Evolutionary conservation across 2,329 filamentous ascomycete genomes (phyloP).

Genomic region (Colletotrichum cuscutae): DNA sequence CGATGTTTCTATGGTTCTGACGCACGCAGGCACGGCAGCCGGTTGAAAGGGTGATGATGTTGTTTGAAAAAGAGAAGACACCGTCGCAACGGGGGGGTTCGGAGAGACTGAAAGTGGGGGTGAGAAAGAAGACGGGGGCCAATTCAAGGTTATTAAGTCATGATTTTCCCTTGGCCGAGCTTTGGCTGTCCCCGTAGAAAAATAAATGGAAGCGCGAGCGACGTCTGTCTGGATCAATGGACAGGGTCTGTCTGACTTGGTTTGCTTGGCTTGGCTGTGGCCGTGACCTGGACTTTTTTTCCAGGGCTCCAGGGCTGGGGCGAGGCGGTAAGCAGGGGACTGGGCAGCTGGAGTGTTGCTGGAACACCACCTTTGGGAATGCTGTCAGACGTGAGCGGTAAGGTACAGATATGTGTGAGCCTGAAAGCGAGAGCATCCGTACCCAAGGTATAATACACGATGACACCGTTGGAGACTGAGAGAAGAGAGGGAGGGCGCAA

Average conservation of each 20-base stretch:
- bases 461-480: neutral
- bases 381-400: neutral
- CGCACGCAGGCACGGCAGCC: conserved; percentile 10
- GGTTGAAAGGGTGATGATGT: too few relatives aligned
- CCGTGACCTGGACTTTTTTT: conserved; percentile 23
- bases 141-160: conserved; percentile 34
- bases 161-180: conserved; percentile 18
- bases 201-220: conserved; percentile 20
- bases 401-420: neutral
- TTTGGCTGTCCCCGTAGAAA: conserved; percentile 23
- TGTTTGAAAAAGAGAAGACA: neutral
- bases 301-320: conserved; percentile 31
- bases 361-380: neutral
- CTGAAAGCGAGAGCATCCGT: too few relatives aligned
- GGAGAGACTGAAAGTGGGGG: neutral
- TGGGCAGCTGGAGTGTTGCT: conserved; percentile 15
- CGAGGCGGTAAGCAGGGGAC: conserved; percentile 23
- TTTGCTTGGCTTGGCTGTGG: conserved; percentile 8
- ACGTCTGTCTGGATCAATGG: conserved; percentile 8
- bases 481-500: neutral
- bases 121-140: neutral
- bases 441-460: neutral
- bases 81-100: neutral
- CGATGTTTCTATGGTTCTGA: conserved; percentile 10
- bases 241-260: conserved; percentile 12